Evolutionary conservation across 2,329 filamentous ascomycete species (phyloP), one percentile per base, ranked within the genome.

Genomic region (Xylaria sp.): DNA sequence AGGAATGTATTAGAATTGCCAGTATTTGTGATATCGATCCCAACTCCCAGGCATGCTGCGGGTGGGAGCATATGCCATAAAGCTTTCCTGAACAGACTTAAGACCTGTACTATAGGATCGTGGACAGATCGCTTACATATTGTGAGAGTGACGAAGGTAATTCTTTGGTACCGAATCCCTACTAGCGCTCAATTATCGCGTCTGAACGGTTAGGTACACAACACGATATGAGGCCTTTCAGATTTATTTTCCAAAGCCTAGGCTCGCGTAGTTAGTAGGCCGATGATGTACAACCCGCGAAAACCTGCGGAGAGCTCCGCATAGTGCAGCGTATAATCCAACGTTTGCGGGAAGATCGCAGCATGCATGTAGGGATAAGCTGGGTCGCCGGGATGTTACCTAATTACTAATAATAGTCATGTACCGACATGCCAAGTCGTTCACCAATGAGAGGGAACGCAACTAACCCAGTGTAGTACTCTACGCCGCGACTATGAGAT

Each of bases 21-120:
- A 12, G 60, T 68, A 70, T 70, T 70, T 70, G 65, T 62, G 68
- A 70, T 68, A 18, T 37, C 4, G 39, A 60, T 57, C 67, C 58
- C 51, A 50, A 55, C 55, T 59, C 50, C 59, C 55, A 39, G 32
- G 12, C 32, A 50, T 60, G 52, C 37, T 54, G 63, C 18, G 39
- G 39, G 28, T 52, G 59, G 37, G 51, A 60, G 39, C 37, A 44
- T 54, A 50, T 50, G 50, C 6, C 23, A 25, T 44, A 59, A 41
- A 25, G 46, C 52, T n/a, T 18, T n/a, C 18, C 32, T 57, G 46
- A 48, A 54, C 51, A 32, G 44, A 46, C 34, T 66, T 48, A 37
- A 37, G 46, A 44, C 41, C 20, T 39, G 52, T 62, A 34, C 13
- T 15, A 20, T 12, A 32, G 23, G 67, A 66, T 55, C 46, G 52